Evolutionary conservation across 345 rosid species (phyloP), one percentile per base, ranked within the genome.

Genomic region (Arabidopsis arenosa): DNA sequence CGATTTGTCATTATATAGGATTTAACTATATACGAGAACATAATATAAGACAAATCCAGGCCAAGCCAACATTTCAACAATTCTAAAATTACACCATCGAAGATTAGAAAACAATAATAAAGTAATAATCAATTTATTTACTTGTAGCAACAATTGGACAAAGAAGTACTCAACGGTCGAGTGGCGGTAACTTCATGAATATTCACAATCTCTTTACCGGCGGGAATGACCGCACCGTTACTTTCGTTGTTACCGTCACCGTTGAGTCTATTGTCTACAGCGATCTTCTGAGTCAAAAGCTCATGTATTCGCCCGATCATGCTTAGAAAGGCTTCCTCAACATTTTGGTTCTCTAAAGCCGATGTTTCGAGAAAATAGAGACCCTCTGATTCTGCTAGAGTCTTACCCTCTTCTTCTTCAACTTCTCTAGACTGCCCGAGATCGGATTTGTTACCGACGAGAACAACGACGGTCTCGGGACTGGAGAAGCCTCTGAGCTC

Each of bases 281-380:
- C 55, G 23, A 52, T 77, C 28, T 79, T 91, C 45, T 88, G 92
- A 47, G 61, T 82, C 4, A 84, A 82, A 45, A 80, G 77, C 26
- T 82, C 79, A 53, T 88, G 84, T 56, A 93, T 90, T 56, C 79
- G 79, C 6, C 75, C 72, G 63, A 90, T 87, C 93, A 93, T 86
- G 63, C 79, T 82, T 28, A 85, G 11, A 71, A 92, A 90, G 5
- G 97, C 93, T 65, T 84, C 91, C 39, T 90, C 91, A 0, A 92
- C 96, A 21, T 90, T 90, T 57, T 84, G 41, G 62, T 89, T 90
- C 56, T 88, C 84, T 68, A 86, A 36, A 2, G 96, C 97, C 9
- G 96, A 92, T 0, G 96, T 92, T 65, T 92, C 94, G 75, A 86
- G 81, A 82, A 92, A 92, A 76, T 83, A 90, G 2, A 90, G 58